Conservation (phyloP, 352 stramenopile species). For the Thalassiosira ordinaria region DNA sequence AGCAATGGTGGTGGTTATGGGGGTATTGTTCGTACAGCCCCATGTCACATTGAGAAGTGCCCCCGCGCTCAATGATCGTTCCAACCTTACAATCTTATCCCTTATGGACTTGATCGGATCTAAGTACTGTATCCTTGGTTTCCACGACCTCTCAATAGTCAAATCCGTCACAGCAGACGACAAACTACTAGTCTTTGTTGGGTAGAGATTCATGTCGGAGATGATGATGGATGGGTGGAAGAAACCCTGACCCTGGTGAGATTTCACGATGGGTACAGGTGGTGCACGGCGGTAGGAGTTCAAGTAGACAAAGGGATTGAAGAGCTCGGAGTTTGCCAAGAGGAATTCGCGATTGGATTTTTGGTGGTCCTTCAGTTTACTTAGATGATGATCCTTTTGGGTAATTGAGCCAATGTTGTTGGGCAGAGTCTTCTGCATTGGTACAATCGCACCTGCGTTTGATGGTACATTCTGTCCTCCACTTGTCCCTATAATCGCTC, state of each 20-base stretch:
- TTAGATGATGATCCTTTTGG: neutral
- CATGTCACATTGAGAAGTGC: slow-evolving; percentile 68
- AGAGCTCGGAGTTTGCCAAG: slow-evolving; percentile 30
- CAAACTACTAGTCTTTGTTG: slow-evolving; percentile 24
- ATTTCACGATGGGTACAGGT: slow-evolving; percentile 32
- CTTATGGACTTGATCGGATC: slow-evolving; percentile 65
- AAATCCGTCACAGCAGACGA: slow-evolving; percentile 12
- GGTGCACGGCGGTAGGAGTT: slow-evolving; percentile 58
- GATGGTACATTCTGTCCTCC: no score
- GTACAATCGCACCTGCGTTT: slow-evolving; percentile 2
- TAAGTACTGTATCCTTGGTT: slow-evolving; percentile 36
- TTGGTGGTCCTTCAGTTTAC: slow-evolving; percentile 21
- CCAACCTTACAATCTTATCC: slow-evolving; percentile 66
- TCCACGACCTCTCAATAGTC: slow-evolving; percentile 11
- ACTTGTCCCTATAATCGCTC: neutral
- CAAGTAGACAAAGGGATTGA: slow-evolving; percentile 49
- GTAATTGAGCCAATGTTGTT: no score
- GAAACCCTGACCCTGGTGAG: slow-evolving; percentile 36
- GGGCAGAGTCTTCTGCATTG: no score
- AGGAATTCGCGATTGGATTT: slow-evolving; percentile 11
- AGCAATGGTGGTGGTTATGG: slow-evolving; percentile 1
- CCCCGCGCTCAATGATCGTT: slow-evolving; percentile 49
- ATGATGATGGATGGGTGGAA: slow-evolving; percentile 12
- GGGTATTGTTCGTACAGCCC: slow-evolving; percentile 33
- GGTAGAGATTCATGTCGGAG: slow-evolving; percentile 33